These are phyloP conservation scores for Telfairia occidentalis DNA, from an alignment of 331 rosid genomes.

Conservation along the genomic window DNA sequence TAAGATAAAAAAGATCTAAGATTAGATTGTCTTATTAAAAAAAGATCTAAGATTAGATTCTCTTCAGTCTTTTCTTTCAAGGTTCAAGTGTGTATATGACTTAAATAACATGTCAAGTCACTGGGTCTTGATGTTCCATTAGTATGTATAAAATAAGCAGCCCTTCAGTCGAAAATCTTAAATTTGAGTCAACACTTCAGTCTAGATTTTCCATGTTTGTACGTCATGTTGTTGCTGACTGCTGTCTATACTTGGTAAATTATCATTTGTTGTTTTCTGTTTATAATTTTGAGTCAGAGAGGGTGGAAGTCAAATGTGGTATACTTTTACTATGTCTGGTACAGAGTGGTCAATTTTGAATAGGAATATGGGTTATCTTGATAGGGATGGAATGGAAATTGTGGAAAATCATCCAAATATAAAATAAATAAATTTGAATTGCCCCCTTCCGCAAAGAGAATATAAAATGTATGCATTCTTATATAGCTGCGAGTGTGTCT, in stretches of 20 bases:
- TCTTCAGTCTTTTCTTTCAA: neutral
- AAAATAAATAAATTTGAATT: neutral
- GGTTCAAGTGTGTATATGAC: neutral
- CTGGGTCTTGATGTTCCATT: neutral
- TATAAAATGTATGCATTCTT: neutral
- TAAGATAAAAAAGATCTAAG: no score
- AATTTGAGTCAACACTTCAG: neutral
- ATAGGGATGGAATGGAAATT: neutral
- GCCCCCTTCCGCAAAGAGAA: neutral
- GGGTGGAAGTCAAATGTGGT: neutral
- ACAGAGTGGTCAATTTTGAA: neutral
- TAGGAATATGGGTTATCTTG: neutral
- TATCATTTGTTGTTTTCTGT: neutral
- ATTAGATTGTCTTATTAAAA: neutral
- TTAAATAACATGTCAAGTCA: neutral
- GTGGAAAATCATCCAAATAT: neutral
- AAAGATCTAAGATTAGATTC: neutral
- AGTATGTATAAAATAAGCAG: neutral
- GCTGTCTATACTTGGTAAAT: neutral
- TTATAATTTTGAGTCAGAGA: neutral
- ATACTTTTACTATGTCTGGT: conserved; percentile 5
- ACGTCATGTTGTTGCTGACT: neutral
- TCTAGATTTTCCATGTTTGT: no score
- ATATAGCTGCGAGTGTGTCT: neutral
- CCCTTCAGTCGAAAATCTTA: neutral